phyloP scores from a whole-genome alignment of 768 basidiomycete species.

The Mycena floridula region DNA sequence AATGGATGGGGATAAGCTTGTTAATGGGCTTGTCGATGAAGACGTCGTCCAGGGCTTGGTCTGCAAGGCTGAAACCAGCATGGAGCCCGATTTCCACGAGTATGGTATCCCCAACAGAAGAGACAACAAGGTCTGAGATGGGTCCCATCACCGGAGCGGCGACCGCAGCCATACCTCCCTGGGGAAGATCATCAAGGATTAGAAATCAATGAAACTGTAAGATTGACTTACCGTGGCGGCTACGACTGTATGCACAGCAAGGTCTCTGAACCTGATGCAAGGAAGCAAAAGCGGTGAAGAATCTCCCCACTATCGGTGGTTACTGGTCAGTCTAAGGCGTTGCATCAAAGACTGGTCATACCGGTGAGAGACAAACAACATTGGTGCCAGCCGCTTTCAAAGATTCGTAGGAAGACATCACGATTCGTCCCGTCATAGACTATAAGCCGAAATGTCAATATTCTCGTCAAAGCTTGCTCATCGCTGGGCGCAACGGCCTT shows the following conservation, averaged over 20 bases:
- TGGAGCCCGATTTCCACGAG: constrained; percentile 52
- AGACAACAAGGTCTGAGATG: constrained; percentile 43
- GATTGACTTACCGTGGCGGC: constrained; percentile 46
- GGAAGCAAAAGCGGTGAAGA: constrained; percentile 57
- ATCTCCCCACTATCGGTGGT: constrained; percentile 50
- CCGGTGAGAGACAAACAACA: constrained; percentile 57
- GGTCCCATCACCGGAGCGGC: constrained; percentile 49
- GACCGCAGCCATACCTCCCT: constrained; percentile 39
- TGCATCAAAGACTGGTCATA: constrained; percentile 18
- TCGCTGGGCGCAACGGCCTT: too few relatives aligned
- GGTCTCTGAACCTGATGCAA: constrained; percentile 57
- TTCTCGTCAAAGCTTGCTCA: neutral
- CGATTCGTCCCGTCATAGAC: constrained; percentile 59
- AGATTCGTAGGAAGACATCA: constrained; percentile 59
- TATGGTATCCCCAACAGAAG: constrained; percentile 49
- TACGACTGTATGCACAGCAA: constrained; percentile 55
- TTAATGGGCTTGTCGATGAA: constrained; percentile 44
- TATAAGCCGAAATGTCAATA: constrained; percentile 15
- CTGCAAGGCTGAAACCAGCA: constrained; percentile 44
- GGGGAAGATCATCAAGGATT: constrained; percentile 4
- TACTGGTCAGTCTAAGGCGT: constrained; percentile 1
- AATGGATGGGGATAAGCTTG: constrained; percentile 44
- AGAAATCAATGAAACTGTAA: constrained; percentile 2
- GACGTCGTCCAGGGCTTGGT: constrained; percentile 47
- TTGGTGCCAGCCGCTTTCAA: constrained; percentile 53